phyloP scores from a whole-genome alignment of 345 rosid genomes.

The Erucastrum elatum region DNA sequence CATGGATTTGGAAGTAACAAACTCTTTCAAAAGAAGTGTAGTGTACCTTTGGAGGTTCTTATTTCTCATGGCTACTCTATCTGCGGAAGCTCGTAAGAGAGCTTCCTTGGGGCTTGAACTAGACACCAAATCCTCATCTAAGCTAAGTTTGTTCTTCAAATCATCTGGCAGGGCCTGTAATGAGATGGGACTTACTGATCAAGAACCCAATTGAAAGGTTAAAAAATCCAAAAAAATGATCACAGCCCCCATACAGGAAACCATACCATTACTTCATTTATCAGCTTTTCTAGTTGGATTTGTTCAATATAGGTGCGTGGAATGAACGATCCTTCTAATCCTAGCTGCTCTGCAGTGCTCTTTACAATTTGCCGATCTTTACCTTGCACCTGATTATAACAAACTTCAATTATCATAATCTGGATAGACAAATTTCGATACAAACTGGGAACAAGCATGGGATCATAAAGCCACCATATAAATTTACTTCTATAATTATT shows the following conservation, averaged over 20 bases:
- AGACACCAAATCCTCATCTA: conserved; percentile 77
- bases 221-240: not conserved
- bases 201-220: conserved; percentile 10
- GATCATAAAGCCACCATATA: not conserved
- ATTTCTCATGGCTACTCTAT: conserved; percentile 66
- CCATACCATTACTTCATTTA: conserved; percentile 84
- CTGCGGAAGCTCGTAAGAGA: conserved; percentile 68
- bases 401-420: not conserved
- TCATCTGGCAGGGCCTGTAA: conserved; percentile 81
- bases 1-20: conserved; percentile 21
- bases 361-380: conserved; percentile 69
- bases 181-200: conserved; percentile 3
- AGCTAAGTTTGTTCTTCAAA: conserved; percentile 74
- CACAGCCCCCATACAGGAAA: not conserved
- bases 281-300: conserved; percentile 82
- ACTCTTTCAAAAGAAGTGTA: conserved; percentile 26
- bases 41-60: conserved; percentile 68
- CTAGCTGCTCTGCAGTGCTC: conserved; percentile 70
- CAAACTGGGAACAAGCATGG: not conserved
- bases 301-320: conserved; percentile 91
- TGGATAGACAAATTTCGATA: not conserved
- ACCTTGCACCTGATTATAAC: conserved; percentile 85
- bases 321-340: conserved; percentile 75
- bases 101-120: conserved; percentile 95
- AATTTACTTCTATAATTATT: not conserved